Percentiles rank a stretch among this genome's conserved stretches.
These are phyloP conservation scores for Camellia lanceoleosa DNA, from an alignment of 148 eudicot species.

Conservation along the genomic window DNA sequence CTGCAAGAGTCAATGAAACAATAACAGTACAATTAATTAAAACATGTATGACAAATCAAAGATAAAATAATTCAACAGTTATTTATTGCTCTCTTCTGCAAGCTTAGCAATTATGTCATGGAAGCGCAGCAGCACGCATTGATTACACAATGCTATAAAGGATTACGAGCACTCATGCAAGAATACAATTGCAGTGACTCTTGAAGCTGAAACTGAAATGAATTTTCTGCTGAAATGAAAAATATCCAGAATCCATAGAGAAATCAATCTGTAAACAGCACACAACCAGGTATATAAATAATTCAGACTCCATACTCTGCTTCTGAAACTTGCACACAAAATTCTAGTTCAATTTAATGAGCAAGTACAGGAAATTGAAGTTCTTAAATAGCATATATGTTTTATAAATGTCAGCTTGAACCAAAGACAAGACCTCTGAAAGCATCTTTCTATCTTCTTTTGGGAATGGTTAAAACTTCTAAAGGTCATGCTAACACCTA, in stretches of 20 bases:
- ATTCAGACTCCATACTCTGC: too few species aligned
- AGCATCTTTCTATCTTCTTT: not conserved
- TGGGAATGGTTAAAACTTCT: not conserved
- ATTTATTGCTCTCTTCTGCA: too few species aligned
- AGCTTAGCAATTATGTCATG: not conserved
- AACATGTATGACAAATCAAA: not conserved
- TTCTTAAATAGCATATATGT: not conserved
- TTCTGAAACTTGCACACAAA: too few species aligned
- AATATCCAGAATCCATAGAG: too few species aligned
- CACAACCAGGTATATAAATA: too few species aligned
- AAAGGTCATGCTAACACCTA: not conserved
- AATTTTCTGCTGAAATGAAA: too few species aligned
- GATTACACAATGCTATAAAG: too few species aligned
- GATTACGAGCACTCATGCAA: too few species aligned
- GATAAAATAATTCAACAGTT: not conserved
- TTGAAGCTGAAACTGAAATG: not conserved
- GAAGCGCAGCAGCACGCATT: not conserved
- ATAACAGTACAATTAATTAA: not conserved
- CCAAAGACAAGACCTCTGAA: too few species aligned
- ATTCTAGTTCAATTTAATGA: not conserved
- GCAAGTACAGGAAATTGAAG: not conserved
- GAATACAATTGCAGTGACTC: not conserved
- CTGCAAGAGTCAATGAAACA: slow-evolving; percentile 34
- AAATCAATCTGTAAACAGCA: too few species aligned
- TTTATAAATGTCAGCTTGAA: too few species aligned